phyloP scores from a whole-genome alignment of 169 alveolate species.

The Eimeria praecox region DNA sequence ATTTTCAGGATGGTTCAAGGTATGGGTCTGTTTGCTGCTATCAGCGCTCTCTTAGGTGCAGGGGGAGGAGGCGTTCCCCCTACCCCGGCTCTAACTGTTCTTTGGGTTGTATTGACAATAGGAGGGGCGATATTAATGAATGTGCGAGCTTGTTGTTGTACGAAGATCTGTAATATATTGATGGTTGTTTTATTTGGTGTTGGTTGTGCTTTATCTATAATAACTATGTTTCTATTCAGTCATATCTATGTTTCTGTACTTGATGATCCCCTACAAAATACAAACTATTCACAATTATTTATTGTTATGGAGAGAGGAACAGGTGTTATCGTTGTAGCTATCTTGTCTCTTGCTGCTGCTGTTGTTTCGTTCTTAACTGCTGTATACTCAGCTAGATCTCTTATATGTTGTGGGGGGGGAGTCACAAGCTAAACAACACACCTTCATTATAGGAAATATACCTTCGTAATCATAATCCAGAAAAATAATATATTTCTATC shows the following conservation, averaged over 20 bases:
- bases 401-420: constrained; percentile 73
- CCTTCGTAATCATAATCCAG: neutral
- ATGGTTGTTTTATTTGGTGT: constrained; percentile 40
- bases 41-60: neutral
- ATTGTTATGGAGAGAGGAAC: constrained; percentile 50
- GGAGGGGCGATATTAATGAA: constrained; percentile 27
- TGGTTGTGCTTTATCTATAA: neutral
- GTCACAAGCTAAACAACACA: constrained; percentile 3
- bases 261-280: neutral
- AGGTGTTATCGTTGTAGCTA: constrained; percentile 27
- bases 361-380: constrained; percentile 10
- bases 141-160: constrained; percentile 38
- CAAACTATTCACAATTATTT: neutral
- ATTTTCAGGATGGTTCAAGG: neutral
- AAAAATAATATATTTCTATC: too few species aligned
- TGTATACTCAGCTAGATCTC: constrained; percentile 50
- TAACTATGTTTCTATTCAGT: neutral
- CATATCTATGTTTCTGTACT: neutral
- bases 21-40: neutral
- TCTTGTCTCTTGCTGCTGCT: neutral
- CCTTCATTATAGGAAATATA: too few species aligned
- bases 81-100: constrained; percentile 13
- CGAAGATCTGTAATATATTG: constrained; percentile 31
- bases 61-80: constrained; percentile 66
- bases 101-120: constrained; percentile 30